These are phyloP conservation scores for Malus fusca DNA, from an alignment of 306 rosid genomes.

Conservation along the genomic window DNA sequence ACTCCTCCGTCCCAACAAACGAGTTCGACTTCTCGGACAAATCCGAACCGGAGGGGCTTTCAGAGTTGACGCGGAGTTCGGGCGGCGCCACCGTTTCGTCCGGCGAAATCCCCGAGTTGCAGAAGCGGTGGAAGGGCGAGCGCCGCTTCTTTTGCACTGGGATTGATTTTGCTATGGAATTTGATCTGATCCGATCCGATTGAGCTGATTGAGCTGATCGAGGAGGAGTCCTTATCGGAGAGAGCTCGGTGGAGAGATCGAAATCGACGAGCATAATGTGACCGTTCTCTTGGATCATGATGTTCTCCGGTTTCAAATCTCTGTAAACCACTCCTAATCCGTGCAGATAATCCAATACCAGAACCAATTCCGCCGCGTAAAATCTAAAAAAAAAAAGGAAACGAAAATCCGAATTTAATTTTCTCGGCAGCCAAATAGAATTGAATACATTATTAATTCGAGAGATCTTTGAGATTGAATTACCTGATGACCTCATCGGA, in stretches of 20 bases:
- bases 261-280: slow-evolving; percentile 94
- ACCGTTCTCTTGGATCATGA: slow-evolving; percentile 76
- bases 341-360: slow-evolving; percentile 74
- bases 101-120: slow-evolving; percentile 25
- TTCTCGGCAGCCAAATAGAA: neutral
- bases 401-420: neutral
- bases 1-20: slow-evolving; percentile 94
- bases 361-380: slow-evolving; percentile 79
- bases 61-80: neutral
- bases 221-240: slow-evolving; percentile 24
- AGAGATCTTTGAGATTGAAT: too few relatives aligned
- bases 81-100: slow-evolving; percentile 7
- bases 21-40: slow-evolving; percentile 74
- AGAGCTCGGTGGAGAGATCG: slow-evolving; percentile 64
- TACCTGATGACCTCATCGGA: slow-evolving; percentile 71
- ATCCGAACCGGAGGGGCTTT: slow-evolving; percentile 21
- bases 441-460: neutral
- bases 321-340: slow-evolving; percentile 68
- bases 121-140: slow-evolving; percentile 24
- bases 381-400: slow-evolving; percentile 35
- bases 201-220: neutral
- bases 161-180: slow-evolving; percentile 4
- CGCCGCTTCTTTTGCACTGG: slow-evolving; percentile 27
- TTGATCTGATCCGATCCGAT: neutral
- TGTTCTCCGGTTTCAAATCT: slow-evolving; percentile 87